A percentile compares a stretch with the other conserved stretches of the same genome.
These are phyloP conservation scores for Echinochloa phyllopogon DNA, from an alignment of 176 grass and related monocot species.

Conservation along the genomic window DNA sequence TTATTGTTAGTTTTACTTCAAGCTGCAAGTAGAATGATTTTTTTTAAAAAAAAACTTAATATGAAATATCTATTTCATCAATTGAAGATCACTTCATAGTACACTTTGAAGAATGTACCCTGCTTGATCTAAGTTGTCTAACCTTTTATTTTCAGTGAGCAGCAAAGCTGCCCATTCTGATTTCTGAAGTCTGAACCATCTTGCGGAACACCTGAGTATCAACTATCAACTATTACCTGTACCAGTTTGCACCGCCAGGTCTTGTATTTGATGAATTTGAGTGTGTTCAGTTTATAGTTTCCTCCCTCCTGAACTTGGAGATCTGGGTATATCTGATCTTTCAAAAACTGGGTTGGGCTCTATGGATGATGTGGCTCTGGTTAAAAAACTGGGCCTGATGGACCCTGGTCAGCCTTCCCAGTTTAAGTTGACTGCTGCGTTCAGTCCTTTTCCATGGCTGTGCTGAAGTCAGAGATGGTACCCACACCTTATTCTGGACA, in stretches of 20 bases:
- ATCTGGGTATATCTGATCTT: too few species aligned
- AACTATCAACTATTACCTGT: too few species aligned
- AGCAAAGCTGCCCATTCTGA: constrained; percentile 9
- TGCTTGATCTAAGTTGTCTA: constrained; percentile 20
- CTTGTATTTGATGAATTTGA: neutral
- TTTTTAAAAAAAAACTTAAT: neutral
- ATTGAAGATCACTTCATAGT: neutral
- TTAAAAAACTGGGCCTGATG: too few species aligned
- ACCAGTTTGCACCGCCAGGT: neutral
- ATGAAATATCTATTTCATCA: neutral
- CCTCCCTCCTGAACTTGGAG: too few species aligned
- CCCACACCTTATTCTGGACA: too few species aligned
- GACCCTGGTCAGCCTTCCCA: too few species aligned
- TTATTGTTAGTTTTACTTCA: neutral
- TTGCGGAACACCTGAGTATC: constrained; percentile 11
- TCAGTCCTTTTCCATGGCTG: too few species aligned
- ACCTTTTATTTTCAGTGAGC: constrained; percentile 25
- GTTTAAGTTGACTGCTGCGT: too few species aligned
- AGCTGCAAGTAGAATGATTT: neutral
- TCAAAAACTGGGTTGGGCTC: too few species aligned
- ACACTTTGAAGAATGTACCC: neutral
- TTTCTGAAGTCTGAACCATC: constrained; percentile 20
- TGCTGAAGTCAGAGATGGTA: too few species aligned
- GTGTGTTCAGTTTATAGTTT: neutral
- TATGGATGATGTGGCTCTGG: too few species aligned